A percentile compares a stretch with the other conserved stretches of the same genome.
Conservation (phyloP, 768 basidiomycete species). For the Tubosaeta sp. region DNA sequence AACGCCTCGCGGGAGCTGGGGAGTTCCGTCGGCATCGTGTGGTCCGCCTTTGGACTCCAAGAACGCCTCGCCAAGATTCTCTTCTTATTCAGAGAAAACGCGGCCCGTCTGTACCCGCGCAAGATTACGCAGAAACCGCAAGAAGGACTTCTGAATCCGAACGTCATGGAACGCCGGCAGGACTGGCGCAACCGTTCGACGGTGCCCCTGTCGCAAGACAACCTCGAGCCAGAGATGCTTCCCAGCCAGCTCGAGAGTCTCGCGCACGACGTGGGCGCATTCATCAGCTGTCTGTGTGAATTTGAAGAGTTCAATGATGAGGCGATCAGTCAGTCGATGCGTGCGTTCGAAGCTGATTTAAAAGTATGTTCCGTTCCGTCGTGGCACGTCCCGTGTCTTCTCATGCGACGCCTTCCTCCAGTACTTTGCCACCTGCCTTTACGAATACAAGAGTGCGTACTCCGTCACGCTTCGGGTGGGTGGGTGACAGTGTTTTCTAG, state of each 20-base stretch:
- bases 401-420: slow-evolving; percentile 10
- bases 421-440: slow-evolving; percentile 50
- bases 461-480: background rate
- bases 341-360: slow-evolving; percentile 45
- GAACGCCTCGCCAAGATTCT: slow-evolving; percentile 46
- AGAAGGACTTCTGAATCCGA: slow-evolving; percentile 32
- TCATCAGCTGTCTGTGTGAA: slow-evolving; percentile 46
- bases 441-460: slow-evolving; percentile 40
- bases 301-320: slow-evolving; percentile 55
- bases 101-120: slow-evolving; percentile 47
- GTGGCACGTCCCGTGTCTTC: background rate
- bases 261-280: slow-evolving; percentile 43
- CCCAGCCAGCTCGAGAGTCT: slow-evolving; percentile 42
- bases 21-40: slow-evolving; percentile 51
- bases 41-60: slow-evolving; percentile 46
- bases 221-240: slow-evolving; percentile 44
- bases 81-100: slow-evolving; percentile 51
- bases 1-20: slow-evolving; percentile 53
- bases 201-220: slow-evolving; percentile 32
- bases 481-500: slow-evolving; percentile 22
- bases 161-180: slow-evolving; percentile 27
- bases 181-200: slow-evolving; percentile 34
- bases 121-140: slow-evolving; percentile 36
- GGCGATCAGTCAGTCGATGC: slow-evolving; percentile 43
- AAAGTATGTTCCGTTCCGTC: slow-evolving; percentile 28